Evolutionary conservation across 2,329 filamentous ascomycete species (phyloP).

Genomic region (Cercospora sojina): DNA sequence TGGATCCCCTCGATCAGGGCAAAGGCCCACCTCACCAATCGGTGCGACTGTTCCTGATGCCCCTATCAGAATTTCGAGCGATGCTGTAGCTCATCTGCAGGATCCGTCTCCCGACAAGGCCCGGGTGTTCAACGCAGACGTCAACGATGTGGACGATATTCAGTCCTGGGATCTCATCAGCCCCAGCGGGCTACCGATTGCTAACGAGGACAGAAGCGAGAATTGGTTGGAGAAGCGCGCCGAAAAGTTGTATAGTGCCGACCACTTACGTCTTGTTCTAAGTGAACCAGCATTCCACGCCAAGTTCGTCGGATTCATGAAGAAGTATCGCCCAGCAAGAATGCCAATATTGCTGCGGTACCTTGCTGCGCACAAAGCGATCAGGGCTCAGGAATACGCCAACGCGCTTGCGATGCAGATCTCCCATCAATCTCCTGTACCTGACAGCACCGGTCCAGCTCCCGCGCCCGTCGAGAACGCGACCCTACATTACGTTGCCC

Average conservation of each 20-base stretch:
- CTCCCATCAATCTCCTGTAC: slow-evolving; percentile 50
- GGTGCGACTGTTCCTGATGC: background rate
- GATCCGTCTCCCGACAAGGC: slow-evolving; percentile 23
- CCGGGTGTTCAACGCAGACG: slow-evolving; percentile 19
- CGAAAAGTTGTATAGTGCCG: slow-evolving; percentile 22
- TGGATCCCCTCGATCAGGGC: background rate
- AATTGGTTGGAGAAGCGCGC: slow-evolving; percentile 24
- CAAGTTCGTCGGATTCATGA: slow-evolving; percentile 22
- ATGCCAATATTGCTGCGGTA: slow-evolving; percentile 20
- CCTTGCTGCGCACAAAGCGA: slow-evolving; percentile 53
- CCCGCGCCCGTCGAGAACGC: slow-evolving; percentile 53
- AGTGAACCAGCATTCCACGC: slow-evolving; percentile 18
- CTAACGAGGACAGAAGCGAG: slow-evolving; percentile 9
- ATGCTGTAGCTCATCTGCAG: slow-evolving; percentile 21
- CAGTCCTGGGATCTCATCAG: slow-evolving; percentile 25
- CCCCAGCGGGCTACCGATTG: slow-evolving; percentile 5
- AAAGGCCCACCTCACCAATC: background rate
- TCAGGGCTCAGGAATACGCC: slow-evolving; percentile 68
- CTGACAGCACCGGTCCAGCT: background rate
- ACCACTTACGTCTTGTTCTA: slow-evolving; percentile 23
- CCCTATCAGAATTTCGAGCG: slow-evolving; percentile 11
- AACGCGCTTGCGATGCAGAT: slow-evolving; percentile 65
- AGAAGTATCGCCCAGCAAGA: slow-evolving; percentile 23
- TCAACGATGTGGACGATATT: slow-evolving; percentile 18
- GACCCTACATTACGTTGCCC: slow-evolving; percentile 60